phyloP scores from a whole-genome alignment of 2,329 filamentous ascomycete genomes.

The Sporothrix globosa region DNA sequence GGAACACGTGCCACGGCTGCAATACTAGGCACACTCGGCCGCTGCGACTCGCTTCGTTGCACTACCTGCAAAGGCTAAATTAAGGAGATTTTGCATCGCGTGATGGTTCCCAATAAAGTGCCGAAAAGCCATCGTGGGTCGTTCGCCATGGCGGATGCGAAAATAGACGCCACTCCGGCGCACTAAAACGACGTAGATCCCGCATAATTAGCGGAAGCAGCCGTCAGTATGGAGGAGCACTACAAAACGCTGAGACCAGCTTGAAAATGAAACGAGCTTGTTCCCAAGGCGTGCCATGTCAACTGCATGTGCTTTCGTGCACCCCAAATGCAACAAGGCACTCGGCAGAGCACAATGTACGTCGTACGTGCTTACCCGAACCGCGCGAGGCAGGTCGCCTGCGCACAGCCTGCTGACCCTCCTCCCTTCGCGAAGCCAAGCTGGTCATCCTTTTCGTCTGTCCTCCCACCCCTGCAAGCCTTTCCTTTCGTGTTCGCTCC shows the following conservation, averaged over 20 bases:
- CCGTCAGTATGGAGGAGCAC: neutral
- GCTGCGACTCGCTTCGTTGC: neutral
- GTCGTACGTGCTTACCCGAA: too few species aligned
- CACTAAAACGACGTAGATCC: conserved; percentile 9
- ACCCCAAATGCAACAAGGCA: too few species aligned
- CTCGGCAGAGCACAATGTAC: too few species aligned
- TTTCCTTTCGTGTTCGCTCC: neutral
- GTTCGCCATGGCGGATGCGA: neutral
- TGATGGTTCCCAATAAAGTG: neutral
- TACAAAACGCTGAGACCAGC: neutral
- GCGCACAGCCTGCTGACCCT: conserved; percentile 4
- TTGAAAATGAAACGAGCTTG: neutral
- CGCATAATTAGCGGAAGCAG: neutral
- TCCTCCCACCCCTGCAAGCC: conserved; percentile 14
- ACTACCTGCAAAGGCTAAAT: neutral
- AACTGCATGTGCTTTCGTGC: too few species aligned
- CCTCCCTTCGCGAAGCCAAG: neutral
- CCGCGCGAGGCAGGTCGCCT: neutral
- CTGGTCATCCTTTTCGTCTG: neutral
- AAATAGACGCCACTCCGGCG: neutral
- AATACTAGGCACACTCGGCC: neutral
- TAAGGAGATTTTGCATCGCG: neutral
- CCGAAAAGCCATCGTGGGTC: neutral
- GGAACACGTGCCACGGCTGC: neutral
- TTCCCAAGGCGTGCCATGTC: neutral